phyloP scores from a whole-genome alignment of 1,139 yeast species.

The Lodderomyces margitis region DNA sequence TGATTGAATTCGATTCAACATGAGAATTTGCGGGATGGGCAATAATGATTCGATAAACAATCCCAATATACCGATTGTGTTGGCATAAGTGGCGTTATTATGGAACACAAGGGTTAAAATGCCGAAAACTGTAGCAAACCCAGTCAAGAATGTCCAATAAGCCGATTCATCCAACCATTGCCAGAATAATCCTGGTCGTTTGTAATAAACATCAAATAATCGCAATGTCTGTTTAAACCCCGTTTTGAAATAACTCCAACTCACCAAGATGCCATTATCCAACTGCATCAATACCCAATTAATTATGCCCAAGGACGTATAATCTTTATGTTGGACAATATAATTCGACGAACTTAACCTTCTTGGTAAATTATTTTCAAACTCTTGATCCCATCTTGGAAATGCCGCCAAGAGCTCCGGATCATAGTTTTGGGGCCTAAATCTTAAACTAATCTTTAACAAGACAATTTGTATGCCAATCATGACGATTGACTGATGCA shows the following conservation, averaged over 20 bases:
- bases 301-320: constrained; percentile 10
- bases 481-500: constrained; percentile 79
- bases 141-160: constrained; percentile 66
- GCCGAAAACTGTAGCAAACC: constrained; percentile 43
- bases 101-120: constrained; percentile 47
- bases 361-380: constrained; percentile 23
- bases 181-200: constrained; percentile 73
- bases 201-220: constrained; percentile 67
- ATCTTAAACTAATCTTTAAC: constrained; percentile 59
- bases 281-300: constrained; percentile 5
- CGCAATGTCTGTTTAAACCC: constrained; percentile 37
- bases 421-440: constrained; percentile 48
- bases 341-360: constrained; percentile 15
- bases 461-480: constrained; percentile 67
- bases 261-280: not conserved
- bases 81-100: constrained; percentile 43
- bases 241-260: constrained; percentile 12
- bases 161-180: constrained; percentile 67
- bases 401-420: constrained; percentile 39
- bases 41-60: constrained; percentile 76
- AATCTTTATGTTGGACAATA: constrained; percentile 11
- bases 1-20: constrained; percentile 64
- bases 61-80: constrained; percentile 68
- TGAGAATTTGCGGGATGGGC: constrained; percentile 83
- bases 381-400: constrained; percentile 30